Base-by-base conservation (phyloP, 108 stramenopile species). In the Asterionellopsis glacialis region DNA sequence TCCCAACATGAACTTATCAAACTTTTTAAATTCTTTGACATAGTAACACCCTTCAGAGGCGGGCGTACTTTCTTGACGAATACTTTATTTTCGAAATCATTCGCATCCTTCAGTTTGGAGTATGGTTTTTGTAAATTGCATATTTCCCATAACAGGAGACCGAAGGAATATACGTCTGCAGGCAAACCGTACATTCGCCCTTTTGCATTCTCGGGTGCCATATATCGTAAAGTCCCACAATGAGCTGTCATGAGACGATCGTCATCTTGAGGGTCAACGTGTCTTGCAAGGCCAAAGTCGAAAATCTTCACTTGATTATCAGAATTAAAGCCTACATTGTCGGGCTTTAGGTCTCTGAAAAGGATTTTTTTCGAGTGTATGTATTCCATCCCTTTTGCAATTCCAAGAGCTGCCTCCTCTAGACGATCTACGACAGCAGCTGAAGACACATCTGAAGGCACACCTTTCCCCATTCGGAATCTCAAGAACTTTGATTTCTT, bases 161-260 rank as follows among this genome's bases (percentile, higher is more conserved):
- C 80, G 57, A 85, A 90, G 13, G 80, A 81, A 45, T 85, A 84
- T 0, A 81, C 82, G 45, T 91, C 89, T 2, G 82, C 83, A 19
- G 70, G 45, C 18, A 19, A 47, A 47, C 45, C 45, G 9, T 47
- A 47, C 6, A 1, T 5, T 33, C 7, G 33, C 5, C 33, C 2
- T 7, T 33, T 33, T 33, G 33, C 33, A 47, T 16, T 47, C 9
- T 47, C 19, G 18, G 18, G 19, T 47, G 45, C 45, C 45, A 47
- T 47, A 9, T 47, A 47, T 16, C 45, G 45, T 19, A 21, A 1
- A 6, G 45, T 47, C 9, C 45, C 45, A 19, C 18, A 19, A 16
- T 21, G 18, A 21, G 6, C 45, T 47, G 45, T 47, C 45, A 47
- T 47, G 4, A 4, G 45, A 19, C 45, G 16, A 16, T 16, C 45